Conservation (phyloP, 2,329 filamentous ascomycete species). For the Arthroderma sp. region DNA sequence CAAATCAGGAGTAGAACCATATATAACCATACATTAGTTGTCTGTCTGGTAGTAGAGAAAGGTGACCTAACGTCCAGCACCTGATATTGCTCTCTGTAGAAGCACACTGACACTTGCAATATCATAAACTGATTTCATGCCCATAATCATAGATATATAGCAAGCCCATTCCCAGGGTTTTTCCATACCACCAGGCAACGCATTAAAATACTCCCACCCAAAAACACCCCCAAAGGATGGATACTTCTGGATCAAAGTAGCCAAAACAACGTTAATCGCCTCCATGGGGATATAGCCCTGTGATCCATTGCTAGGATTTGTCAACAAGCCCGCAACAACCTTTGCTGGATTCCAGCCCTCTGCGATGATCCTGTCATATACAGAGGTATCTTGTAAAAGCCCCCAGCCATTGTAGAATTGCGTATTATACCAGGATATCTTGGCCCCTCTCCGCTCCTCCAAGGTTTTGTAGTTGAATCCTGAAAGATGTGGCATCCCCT, state of each 20-base stretch:
- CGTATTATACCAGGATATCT: conserved; percentile 75
- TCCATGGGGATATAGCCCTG: conserved; percentile 50
- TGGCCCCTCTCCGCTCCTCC: conserved; percentile 50
- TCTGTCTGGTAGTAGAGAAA: too few species aligned
- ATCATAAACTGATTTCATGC: conserved; percentile 27
- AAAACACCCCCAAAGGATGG: conserved; percentile 72
- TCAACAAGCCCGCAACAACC: conserved; percentile 69
- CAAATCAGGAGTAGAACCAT: too few species aligned
- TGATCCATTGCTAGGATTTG: conserved; percentile 59
- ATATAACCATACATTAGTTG: too few species aligned
- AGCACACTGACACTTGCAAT: conserved; percentile 19
- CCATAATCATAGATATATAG: conserved; percentile 45
- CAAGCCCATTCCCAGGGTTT: conserved; percentile 68
- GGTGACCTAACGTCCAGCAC: not conserved
- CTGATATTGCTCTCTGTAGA: not conserved
- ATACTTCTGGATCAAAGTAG: conserved; percentile 45
- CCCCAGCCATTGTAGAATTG: conserved; percentile 94
- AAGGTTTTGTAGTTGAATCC: conserved; percentile 71
- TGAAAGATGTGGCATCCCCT: conserved; percentile 48
- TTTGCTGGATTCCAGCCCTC: conserved; percentile 59
- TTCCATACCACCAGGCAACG: conserved; percentile 48
- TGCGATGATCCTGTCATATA: conserved; percentile 30
- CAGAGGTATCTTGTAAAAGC: conserved; percentile 39
- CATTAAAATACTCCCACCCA: conserved; percentile 94
- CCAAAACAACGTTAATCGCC: conserved; percentile 44